These are phyloP conservation scores for Litsea cubeba DNA, from an alignment of 164 flowering plant genomes.

Conservation along the genomic window DNA sequence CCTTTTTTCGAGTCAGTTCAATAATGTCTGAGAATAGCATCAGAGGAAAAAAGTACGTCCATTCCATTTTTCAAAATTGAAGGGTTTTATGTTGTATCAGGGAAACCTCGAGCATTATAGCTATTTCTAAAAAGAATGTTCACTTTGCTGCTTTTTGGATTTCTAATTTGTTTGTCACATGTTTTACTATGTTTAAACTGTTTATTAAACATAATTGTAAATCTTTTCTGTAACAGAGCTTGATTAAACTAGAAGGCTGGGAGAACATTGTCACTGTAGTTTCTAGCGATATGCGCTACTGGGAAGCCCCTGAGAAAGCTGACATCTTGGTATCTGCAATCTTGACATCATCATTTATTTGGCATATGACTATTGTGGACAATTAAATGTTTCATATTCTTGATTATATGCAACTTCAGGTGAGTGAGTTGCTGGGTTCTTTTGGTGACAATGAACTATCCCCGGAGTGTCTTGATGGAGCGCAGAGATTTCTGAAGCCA, in stretches of 20 bases:
- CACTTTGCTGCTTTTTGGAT: neutral
- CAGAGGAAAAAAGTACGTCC: neutral
- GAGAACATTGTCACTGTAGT: constrained; percentile 70
- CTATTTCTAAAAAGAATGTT: neutral
- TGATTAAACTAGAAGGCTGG: constrained; percentile 96
- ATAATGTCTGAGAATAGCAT: no score
- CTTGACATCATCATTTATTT: neutral
- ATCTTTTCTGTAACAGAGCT: constrained; percentile 47
- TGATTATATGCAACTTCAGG: constrained; percentile 34
- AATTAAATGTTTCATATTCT: neutral
- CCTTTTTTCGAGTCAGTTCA: no score
- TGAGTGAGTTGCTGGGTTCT: constrained; percentile 96
- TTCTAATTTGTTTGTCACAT: neutral
- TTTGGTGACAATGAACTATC: constrained; percentile 99
- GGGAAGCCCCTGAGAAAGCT: constrained; percentile 98
- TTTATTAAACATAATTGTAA: neutral
- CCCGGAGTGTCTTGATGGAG: constrained; percentile 99
- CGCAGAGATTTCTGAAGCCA: constrained; percentile 75
- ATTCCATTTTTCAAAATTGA: neutral
- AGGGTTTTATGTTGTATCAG: neutral
- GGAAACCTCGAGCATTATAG: neutral
- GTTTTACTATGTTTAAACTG: neutral
- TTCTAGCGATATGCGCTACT: constrained; percentile 92
- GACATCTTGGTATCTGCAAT: constrained; percentile 69
- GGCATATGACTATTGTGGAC: neutral